Base-by-base conservation (phyloP, 352 stramenopile genomes). In the Pythium insidiosum region DNA sequence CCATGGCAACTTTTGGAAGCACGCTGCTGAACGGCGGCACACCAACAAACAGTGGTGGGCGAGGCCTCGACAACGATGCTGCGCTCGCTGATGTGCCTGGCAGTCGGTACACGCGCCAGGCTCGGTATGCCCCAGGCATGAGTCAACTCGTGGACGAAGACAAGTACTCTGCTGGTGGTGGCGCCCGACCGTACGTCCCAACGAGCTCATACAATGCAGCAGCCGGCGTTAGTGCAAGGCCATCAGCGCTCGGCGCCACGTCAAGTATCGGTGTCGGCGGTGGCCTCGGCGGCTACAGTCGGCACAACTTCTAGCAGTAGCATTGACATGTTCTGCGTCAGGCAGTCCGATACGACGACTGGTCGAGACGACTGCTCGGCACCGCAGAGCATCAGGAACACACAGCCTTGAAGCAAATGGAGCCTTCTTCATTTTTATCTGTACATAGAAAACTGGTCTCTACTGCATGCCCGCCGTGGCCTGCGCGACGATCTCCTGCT, bases 401-500 rank as follows among this genome's bases (percentile, higher is more conserved):
- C n/a, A n/a, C n/a, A n/a, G n/a, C n/a, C n/a, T n/a, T n/a, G n/a
- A n/a, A n/a, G n/a, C n/a, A n/a, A n/a, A n/a, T n/a, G n/a, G n/a
- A n/a, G n/a, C n/a, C n/a, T n/a, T n/a, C n/a, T n/a, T n/a, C n/a
- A n/a, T n/a, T n/a, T n/a, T n/a, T 75, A 47, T 30, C 7, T 39
- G 18, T 39, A 39, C 34, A 39, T 20, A 39, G 18, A 28, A n/a
- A 9, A 7, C 29, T 6, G 7, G 12, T 50, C 19, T 38, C 33
- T 54, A 49, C 44, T 63, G 55, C 39, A 47, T 38, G 22, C 67
- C 61, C 22, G 71, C 64, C 22, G 50, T 68, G 9, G 78, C 78
- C 59, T 80, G 60, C 30, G 78, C 72, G 68, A 90, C 85, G 52
- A 94, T 88, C 39, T 91, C 76, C 67, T 98, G 86, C 69, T 98